These are phyloP conservation scores for Amylostereum chailletii DNA, from an alignment of 1,284 basidiomycete species.

Conservation along the genomic window DNA sequence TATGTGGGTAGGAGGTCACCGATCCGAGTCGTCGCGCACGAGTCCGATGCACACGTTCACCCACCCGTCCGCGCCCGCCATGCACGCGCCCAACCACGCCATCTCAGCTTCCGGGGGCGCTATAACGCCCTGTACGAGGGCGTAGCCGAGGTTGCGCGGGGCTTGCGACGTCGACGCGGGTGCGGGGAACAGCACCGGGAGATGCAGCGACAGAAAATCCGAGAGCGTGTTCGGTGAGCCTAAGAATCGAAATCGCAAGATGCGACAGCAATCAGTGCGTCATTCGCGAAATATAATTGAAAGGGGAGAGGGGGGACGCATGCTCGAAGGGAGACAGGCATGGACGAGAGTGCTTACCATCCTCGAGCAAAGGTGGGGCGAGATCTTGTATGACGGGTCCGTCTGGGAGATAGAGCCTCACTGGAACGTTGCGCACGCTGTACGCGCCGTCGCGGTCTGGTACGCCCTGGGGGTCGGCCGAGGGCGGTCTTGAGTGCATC, in stretches of 20 bases:
- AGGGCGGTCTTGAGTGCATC: slow-evolving; percentile 56
- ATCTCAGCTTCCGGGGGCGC: slow-evolving; percentile 84
- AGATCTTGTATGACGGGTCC: slow-evolving; percentile 88
- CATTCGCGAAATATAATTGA: neutral
- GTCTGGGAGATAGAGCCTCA: slow-evolving; percentile 86
- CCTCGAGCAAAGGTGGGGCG: slow-evolving; percentile 68
- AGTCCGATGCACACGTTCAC: slow-evolving; percentile 74
- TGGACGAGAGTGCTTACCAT: slow-evolving; percentile 33
- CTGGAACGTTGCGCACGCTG: slow-evolving; percentile 78
- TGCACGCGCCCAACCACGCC: slow-evolving; percentile 86
- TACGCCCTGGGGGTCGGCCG: slow-evolving; percentile 52
- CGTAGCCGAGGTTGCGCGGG: slow-evolving; percentile 45
- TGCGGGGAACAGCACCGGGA: slow-evolving; percentile 58
- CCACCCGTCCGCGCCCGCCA: slow-evolving; percentile 94
- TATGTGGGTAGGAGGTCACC: too few species aligned
- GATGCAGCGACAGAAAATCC: slow-evolving; percentile 49
- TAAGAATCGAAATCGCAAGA: slow-evolving; percentile 18
- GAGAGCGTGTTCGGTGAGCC: slow-evolving; percentile 53
- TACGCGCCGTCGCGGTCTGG: slow-evolving; percentile 71
- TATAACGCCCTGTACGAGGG: slow-evolving; percentile 82
- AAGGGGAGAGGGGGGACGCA: neutral
- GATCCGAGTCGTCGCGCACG: slow-evolving; percentile 16
- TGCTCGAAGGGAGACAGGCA: neutral
- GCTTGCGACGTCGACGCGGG: slow-evolving; percentile 19
- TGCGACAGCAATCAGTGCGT: neutral